A percentile compares a stretch with the other conserved stretches of the same genome.
Conservation (phyloP, 768 basidiomycete genomes). For the Boletus sp. region DNA sequence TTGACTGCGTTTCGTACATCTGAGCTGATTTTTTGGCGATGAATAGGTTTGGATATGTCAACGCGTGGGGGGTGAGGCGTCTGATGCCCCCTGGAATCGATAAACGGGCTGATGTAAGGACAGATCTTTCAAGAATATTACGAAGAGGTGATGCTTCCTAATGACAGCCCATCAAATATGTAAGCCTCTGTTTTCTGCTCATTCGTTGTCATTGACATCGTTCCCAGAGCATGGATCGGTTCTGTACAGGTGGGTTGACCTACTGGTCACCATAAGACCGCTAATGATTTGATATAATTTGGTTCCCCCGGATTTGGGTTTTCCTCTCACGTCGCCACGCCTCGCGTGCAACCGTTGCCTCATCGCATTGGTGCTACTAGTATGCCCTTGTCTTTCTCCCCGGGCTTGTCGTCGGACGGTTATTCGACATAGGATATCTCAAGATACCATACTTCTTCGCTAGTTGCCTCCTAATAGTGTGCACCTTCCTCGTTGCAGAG, state of each 20-base stretch:
- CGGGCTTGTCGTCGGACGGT: constrained; percentile 59
- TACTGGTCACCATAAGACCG: background rate
- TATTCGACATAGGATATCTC: constrained; percentile 75
- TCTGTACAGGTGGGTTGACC: constrained; percentile 56
- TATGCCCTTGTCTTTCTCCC: constrained; percentile 64
- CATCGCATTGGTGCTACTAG: constrained; percentile 31
- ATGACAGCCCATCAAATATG: constrained; percentile 62
- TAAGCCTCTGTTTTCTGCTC: constrained; percentile 26
- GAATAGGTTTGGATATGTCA: constrained; percentile 63
- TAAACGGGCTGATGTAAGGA: background rate
- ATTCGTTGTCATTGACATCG: background rate
- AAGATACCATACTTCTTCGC: constrained; percentile 47
- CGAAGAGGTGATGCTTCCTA: constrained; percentile 47
- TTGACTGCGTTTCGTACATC: background rate
- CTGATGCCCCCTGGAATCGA: background rate
- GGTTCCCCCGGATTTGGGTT: background rate
- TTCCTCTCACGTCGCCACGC: background rate
- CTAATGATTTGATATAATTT: background rate
- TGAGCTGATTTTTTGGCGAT: background rate
- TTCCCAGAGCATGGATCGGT: constrained; percentile 72
- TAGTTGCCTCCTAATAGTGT: constrained; percentile 48
- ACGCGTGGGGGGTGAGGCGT: constrained; percentile 65
- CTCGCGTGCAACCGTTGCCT: background rate
- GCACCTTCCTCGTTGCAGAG: constrained; percentile 65
- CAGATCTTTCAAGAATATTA: constrained; percentile 79